These are phyloP conservation scores for Aechmea fasciata DNA, from an alignment of 176 grass and related monocot genomes.

Conservation along the genomic window DNA sequence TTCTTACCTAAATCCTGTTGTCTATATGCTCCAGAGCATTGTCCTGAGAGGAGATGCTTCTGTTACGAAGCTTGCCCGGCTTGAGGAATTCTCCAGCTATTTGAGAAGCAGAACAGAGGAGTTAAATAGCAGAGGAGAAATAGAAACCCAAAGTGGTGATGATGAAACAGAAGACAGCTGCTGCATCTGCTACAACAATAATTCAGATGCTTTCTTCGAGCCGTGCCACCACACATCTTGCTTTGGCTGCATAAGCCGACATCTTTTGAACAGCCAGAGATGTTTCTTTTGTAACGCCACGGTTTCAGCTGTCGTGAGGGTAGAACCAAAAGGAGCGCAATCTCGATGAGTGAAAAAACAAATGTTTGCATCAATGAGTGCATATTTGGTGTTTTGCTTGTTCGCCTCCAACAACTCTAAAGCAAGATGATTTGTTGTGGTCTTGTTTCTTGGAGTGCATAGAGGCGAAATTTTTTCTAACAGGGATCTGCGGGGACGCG, in stretches of 20 bases:
- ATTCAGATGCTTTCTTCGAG: constrained; percentile 62
- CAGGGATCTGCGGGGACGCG: neutral
- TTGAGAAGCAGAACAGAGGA: constrained; percentile 33
- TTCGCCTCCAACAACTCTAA: too few species aligned
- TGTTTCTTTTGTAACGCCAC: constrained; percentile 87
- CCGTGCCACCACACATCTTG: constrained; percentile 75
- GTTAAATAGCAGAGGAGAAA: constrained; percentile 11
- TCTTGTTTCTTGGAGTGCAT: neutral
- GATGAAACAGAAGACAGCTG: constrained; percentile 55
- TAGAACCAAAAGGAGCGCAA: constrained; percentile 10
- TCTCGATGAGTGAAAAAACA: neutral
- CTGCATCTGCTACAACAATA: constrained; percentile 74
- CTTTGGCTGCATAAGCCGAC: constrained; percentile 70
- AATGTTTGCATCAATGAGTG: constrained; percentile 1
- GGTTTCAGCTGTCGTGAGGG: constrained; percentile 42
- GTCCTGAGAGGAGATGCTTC: constrained; percentile 49
- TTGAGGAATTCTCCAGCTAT: constrained; percentile 57
- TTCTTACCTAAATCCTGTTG: constrained; percentile 3
- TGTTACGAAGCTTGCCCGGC: constrained; percentile 48
- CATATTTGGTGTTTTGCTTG: neutral
- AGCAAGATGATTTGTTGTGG: too few species aligned
- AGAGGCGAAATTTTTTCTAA: constrained; percentile 10
- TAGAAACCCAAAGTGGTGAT: neutral
- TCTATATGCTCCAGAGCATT: constrained; percentile 36
- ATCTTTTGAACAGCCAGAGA: constrained; percentile 72